A percentile compares a stretch with the other conserved stretches of the same genome.
These are phyloP conservation scores for Psophocarpus tetragonolobus DNA, from an alignment of 306 rosid species.

Conservation along the genomic window DNA sequence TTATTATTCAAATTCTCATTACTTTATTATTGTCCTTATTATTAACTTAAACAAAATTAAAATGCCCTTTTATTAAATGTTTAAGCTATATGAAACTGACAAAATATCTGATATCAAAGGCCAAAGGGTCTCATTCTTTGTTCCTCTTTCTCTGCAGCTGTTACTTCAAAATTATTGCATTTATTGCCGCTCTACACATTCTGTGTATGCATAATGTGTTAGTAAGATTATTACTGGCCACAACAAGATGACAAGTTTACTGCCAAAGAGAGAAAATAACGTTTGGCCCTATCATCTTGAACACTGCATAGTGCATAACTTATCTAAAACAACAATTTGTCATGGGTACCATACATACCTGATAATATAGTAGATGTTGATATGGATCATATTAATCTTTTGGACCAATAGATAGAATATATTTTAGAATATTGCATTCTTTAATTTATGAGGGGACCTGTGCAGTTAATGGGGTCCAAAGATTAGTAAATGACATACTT, in stretches of 20 bases:
- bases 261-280: not conserved
- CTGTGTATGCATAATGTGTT: not conserved
- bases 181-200: not conserved
- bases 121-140: not conserved
- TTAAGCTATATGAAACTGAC: slow-evolving; percentile 14
- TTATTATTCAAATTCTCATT: not conserved
- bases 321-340: not conserved
- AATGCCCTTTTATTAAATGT: not conserved
- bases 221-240: not conserved
- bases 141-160: not conserved
- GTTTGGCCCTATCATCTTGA: slow-evolving; percentile 4
- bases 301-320: not conserved
- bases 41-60: not conserved
- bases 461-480: not conserved
- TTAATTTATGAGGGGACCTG: not conserved
- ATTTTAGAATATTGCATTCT: not conserved
- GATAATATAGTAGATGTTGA: not conserved
- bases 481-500: not conserved
- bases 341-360: not conserved
- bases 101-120: not conserved
- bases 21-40: not conserved
- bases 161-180: slow-evolving; percentile 13
- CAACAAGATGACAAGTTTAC: not conserved
- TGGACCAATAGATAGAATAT: not conserved
- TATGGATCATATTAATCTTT: not conserved